Evolutionary conservation across 192 early-diverging fungal genomes (phyloP), one percentile per base, ranked within the genome.

Genomic region (Coemansia erecta): DNA sequence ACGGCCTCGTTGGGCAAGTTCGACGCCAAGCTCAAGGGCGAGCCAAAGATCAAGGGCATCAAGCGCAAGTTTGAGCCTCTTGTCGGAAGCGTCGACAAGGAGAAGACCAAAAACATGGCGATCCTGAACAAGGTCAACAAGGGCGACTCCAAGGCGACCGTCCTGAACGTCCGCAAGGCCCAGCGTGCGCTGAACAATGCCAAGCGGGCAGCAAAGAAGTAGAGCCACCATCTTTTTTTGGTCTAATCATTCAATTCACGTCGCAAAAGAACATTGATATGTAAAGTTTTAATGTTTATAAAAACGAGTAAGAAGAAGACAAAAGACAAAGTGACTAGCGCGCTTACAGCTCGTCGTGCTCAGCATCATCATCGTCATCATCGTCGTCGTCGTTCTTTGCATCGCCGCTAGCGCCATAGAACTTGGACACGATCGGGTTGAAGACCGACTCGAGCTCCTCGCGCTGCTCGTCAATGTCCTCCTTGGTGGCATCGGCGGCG

Each of bases 391-490:
- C 83, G 51, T 77, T 73, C 69, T 82, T 84, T 49, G 72, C 83
- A 41, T 80, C 72, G 57, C 80, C 85, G 44, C 76, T 79, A 58
- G 61, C 55, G 35, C 77, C 80, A 72, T 97, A 96, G 26, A 97
- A 81, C 85, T 97, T 98, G 80, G 87, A 76, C 50, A 90, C 89
- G 73, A 98, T 94, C 56, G 94, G 94, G 85, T 95, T 96, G 49
- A 97, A 90, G 55, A 96, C 70, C 23, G 89, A 84, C 83, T 98
- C 94, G 61, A 98, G 76, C 80, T 95, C 94, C 70, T 87, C 84
- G 80, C 92, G 91, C 84, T 93, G 92, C 82, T 96, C 94, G 57
- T 97, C 94, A 82, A 95, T 85, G 79, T 98, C 96, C 74, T 98
- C 96, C 86, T 96, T 96, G 66, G 90, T 85, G 58, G 95, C 94